Base-by-base conservation (phyloP, 176 grass and related monocot genomes). In the Chloris gayana region DNA sequence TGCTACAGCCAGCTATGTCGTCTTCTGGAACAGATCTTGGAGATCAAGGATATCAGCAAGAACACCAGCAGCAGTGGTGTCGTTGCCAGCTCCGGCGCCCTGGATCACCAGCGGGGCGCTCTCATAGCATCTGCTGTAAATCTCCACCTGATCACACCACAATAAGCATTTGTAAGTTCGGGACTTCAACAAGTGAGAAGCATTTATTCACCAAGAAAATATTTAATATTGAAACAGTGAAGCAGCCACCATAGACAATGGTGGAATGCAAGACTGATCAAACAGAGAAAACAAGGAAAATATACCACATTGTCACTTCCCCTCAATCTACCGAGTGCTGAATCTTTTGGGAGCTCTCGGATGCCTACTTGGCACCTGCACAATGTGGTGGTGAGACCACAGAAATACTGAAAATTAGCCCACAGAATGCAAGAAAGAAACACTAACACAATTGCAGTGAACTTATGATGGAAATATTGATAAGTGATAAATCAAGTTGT, bases 301-400 rank as follows among this genome's bases (percentile, higher is more conserved):
- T 77, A 75, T 98, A 98, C 95, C 92, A 94, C 90, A 85, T 94
- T 98, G 81, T 98, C 95, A 75, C 92, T 87, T 93, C 95, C 95
- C 88, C 85, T 98, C 72, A 98, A 87, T 82, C 92, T 92, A 67
- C 95, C 95, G 17, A 94, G 72, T 15, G 90, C 63, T 83, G 95
- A 98, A 79, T 94, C 86, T 85, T 92, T 98, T 50, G 95, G 88
- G 70, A 98, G 81, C 54, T 98, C 90, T 85, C 87, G 78, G 75
- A 98, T 77, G 53, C 95, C 92, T 51, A 98, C 88, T 54, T 94
- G 75, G 74, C 95, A 98, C 77, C 95, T 98, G 72, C 50, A 93
- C 82, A 81, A 67, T 56, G 1, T 17, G 33, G 41, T 6, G 37
- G 35, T 87, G 54, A 87, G 29, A 26, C 22, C 4, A 34, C 12